phyloP scores from a whole-genome alignment of 1,139 yeast species.

The Yamadazyma triangularis region DNA sequence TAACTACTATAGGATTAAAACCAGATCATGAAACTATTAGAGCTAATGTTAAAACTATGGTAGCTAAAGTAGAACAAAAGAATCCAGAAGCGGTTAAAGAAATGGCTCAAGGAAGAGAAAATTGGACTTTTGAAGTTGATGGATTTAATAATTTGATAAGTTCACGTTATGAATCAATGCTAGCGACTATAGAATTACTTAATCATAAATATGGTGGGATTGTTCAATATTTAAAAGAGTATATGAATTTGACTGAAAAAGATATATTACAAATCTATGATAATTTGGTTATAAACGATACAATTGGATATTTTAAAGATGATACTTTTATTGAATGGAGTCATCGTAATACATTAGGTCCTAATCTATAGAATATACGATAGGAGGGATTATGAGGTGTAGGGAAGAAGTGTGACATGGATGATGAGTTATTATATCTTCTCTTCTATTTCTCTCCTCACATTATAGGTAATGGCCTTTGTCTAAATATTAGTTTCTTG shows the following conservation, averaged over 20 bases:
- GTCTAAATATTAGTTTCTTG: conserved; percentile 54
- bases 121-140: conserved; percentile 40
- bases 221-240: conserved; percentile 41
- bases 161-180: conserved; percentile 70
- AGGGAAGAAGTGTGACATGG: background rate
- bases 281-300: conserved; percentile 32
- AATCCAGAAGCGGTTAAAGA: conserved; percentile 27
- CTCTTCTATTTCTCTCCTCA: conserved; percentile 15
- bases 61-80: conserved; percentile 25
- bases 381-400: too few relatives aligned
- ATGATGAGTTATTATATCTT: background rate
- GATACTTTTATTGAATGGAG: conserved; percentile 21
- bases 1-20: conserved; percentile 62
- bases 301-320: conserved; percentile 15
- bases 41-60: conserved; percentile 26
- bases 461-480: conserved; percentile 74
- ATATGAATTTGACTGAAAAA: conserved; percentile 41
- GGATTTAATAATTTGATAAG: conserved; percentile 59
- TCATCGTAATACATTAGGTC: conserved; percentile 16
- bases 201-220: conserved; percentile 53
- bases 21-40: conserved; percentile 44
- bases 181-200: conserved; percentile 51
- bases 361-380: conserved; percentile 10
- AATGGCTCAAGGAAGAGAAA: conserved; percentile 30
- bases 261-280: conserved; percentile 50